Evolutionary conservation across 2,329 filamentous ascomycete genomes (phyloP), one percentile per base, ranked within the genome.

Genomic region (Alternaria hordeiaustralica): DNA sequence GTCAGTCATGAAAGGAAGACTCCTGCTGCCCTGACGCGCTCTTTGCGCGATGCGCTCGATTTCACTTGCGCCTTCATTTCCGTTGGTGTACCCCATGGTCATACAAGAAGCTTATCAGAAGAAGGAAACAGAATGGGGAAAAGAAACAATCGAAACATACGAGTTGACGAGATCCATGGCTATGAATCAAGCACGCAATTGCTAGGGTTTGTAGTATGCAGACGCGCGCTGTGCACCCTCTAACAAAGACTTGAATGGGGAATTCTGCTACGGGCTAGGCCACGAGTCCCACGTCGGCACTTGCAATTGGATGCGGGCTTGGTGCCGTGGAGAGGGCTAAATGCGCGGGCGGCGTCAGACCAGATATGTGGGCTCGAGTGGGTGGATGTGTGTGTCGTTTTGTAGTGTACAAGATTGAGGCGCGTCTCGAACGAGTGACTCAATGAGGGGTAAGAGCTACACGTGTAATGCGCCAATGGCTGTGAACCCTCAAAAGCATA

Each of bases 131-230:
- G 51, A 60, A 60, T 51, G 18, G 61, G 54, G 58, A 55, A 63
- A 44, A 41, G 58, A 61, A 56, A 45, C 13, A 45, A 46, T 30
- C 28, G 33, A 49, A 50, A 77, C 79, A 55, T 77, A 81, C 79
- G 78, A 79, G 66, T 80, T 80, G 68, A 81, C 79, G 36, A 81
- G 72, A 78, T 81, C 79, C 79, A 81, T 81, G 30, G 58, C 71
- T 73, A 58, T 74, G 72, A 70, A 71, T 43, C 60, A 64, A 68
- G 67, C 65, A 69, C 68, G 69, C 68, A 71, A 72, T 72, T 50
- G 30, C 67, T 60, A 60, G 64, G 71, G 62, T 64, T 66, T 63
- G 64, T 69, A 56, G 62, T 68, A 65, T 58, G 68, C 60, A 50
- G 60, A 65, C 53, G 64, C 64, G 58, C 60, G 64, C 50, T 46